phyloP scores from a whole-genome alignment of 768 basidiomycete genomes.

The Leccinum olivaceopallidum region DNA sequence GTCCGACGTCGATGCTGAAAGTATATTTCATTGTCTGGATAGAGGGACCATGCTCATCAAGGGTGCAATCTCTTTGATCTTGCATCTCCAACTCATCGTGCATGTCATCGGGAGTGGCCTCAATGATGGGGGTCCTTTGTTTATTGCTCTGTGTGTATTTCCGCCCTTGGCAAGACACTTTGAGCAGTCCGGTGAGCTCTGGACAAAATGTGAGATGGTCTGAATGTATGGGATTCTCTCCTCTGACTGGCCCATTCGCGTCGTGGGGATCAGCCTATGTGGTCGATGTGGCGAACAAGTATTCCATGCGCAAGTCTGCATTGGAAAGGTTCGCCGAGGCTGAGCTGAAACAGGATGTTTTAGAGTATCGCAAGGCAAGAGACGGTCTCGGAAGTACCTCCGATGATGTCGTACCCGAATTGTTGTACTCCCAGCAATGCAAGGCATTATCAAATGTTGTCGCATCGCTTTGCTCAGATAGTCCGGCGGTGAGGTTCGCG shows the following conservation, averaged over 20 bases:
- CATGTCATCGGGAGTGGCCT: conserved; percentile 19
- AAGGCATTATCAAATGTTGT: conserved; percentile 11
- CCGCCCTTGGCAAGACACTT: conserved; percentile 5
- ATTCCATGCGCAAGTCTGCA: conserved; percentile 25
- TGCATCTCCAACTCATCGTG: conserved; percentile 24
- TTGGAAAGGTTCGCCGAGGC: conserved; percentile 10
- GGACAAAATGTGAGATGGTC: conserved; percentile 20
- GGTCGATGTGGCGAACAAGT: conserved; percentile 13
- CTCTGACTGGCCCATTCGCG: neutral
- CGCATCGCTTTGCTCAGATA: too few species aligned
- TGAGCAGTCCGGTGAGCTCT: conserved; percentile 10
- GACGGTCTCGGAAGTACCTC: conserved; percentile 20
- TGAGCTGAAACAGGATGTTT: conserved; percentile 22
- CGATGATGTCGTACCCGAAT: conserved; percentile 15
- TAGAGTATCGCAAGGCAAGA: conserved; percentile 25
- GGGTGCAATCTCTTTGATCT: conserved; percentile 17
- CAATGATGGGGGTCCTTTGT: conserved; percentile 21
- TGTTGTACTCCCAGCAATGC: conserved; percentile 7
- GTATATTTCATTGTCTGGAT: conserved; percentile 16
- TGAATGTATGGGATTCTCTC: neutral
- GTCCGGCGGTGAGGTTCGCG: conserved; percentile 14
- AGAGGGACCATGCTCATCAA: conserved; percentile 11
- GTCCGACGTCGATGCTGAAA: neutral
- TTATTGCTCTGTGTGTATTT: conserved; percentile 23
- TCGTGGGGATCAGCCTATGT: conserved; percentile 19